phyloP scores from a whole-genome alignment of 345 rosid species.

The Hirschfeldia incana region DNA sequence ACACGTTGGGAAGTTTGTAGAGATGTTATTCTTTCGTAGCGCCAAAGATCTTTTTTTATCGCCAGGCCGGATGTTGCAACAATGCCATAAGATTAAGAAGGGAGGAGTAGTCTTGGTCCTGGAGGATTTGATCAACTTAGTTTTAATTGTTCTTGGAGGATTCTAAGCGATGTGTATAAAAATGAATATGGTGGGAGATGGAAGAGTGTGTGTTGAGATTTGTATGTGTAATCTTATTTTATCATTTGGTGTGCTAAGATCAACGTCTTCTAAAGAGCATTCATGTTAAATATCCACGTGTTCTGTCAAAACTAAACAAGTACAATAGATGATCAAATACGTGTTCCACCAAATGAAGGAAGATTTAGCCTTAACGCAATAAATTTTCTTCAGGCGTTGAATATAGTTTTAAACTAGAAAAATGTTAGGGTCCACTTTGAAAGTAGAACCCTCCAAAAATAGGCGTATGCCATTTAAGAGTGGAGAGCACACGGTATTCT shows the following conservation, averaged over 20 bases:
- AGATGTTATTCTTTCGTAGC: constrained; percentile 27
- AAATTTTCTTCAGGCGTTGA: no score
- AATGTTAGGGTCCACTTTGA: background rate
- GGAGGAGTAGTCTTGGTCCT: background rate
- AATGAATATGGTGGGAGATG: background rate
- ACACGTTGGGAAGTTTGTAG: constrained; percentile 28
- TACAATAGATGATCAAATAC: no score
- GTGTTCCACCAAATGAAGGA: no score
- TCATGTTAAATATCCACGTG: no score
- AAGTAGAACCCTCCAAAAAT: constrained; percentile 39
- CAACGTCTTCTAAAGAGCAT: background rate
- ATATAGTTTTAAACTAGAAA: background rate
- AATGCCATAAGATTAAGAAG: constrained; percentile 9
- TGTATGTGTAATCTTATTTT: background rate
- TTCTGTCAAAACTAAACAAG: no score
- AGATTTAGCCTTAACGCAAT: no score
- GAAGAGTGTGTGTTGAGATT: constrained; percentile 18
- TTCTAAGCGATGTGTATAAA: constrained; percentile 27
- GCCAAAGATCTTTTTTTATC: background rate
- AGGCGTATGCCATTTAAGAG: constrained; percentile 34
- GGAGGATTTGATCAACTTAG: constrained; percentile 18
- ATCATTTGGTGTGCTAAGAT: constrained; percentile 19
- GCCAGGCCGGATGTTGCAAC: background rate
- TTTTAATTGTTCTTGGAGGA: constrained; percentile 6
- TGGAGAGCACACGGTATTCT: constrained; percentile 41